Conservation (phyloP, 208 protist genomes). For the Acanthamoeba rhysodes region DNA sequence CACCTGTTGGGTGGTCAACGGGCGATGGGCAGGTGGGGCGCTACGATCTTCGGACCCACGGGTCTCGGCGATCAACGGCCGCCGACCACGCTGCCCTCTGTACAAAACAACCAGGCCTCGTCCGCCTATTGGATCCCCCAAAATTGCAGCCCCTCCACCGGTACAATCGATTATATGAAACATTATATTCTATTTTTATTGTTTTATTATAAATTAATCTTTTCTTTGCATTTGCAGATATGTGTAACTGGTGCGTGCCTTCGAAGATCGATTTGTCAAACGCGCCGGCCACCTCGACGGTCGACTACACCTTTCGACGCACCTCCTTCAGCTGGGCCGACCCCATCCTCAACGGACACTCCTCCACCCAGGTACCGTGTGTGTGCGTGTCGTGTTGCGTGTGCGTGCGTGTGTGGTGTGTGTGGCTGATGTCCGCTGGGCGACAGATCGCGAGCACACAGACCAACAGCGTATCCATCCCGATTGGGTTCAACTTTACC, state of each 20-base stretch:
- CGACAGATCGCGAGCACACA: conserved; percentile 15
- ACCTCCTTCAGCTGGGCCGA: conserved; percentile 45
- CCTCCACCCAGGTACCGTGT: background rate
- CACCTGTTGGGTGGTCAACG: background rate
- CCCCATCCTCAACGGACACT: conserved; percentile 52
- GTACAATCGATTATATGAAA: background rate
- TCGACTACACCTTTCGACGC: conserved; percentile 45
- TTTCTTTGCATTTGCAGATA: background rate
- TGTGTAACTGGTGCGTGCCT: conserved; percentile 44
- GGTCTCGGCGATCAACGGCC: conserved; percentile 25
- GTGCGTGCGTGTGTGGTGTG: background rate
- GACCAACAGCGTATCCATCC: background rate
- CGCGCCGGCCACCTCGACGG: conserved; percentile 15
- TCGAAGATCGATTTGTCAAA: conserved; percentile 29
- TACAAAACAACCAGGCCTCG: conserved; percentile 6
- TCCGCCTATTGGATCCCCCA: conserved; percentile 34
- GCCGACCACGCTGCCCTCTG: conserved; percentile 26
- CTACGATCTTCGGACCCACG: conserved; percentile 25
- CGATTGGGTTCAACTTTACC: conserved; percentile 54
- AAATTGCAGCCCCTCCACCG: background rate
- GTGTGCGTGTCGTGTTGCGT: background rate
- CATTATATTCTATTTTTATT: too few species aligned
- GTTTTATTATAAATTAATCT: too few species aligned
- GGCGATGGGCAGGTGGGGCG: background rate
- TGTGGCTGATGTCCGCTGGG: background rate